These are phyloP conservation scores for Melampsora occidentalis DNA, from an alignment of 1,284 basidiomycete genomes.

Conservation along the genomic window DNA sequence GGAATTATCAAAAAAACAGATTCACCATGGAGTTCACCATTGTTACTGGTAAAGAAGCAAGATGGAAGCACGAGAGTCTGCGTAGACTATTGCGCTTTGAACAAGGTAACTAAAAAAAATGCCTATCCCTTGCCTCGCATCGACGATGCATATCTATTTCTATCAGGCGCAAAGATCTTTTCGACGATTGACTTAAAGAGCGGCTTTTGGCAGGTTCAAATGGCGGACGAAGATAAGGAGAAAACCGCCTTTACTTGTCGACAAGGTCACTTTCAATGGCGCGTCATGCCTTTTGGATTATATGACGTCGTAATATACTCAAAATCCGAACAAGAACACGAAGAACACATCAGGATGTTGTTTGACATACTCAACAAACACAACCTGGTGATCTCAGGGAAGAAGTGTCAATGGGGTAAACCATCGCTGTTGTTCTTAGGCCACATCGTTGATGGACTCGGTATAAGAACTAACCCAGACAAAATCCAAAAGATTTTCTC, in stretches of 20 bases:
- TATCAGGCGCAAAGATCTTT: background rate
- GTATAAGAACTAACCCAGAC: background rate
- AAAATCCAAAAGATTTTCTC: constrained; percentile 7
- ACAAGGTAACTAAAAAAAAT: too few species aligned
- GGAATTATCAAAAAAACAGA: constrained; percentile 4
- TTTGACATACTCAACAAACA: constrained; percentile 8
- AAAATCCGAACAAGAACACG: background rate
- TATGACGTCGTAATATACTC: constrained; percentile 9
- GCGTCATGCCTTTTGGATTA: constrained; percentile 43
- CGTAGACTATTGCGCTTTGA: constrained; percentile 13
- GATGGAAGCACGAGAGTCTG: constrained; percentile 7
- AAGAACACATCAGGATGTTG: background rate
- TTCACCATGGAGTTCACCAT: background rate
- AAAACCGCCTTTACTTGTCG: background rate
- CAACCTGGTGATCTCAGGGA: background rate
- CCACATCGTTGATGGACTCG: background rate
- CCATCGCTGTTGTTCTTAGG: background rate
- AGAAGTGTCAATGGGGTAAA: constrained; percentile 6
- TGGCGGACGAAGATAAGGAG: background rate
- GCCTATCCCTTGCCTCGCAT: too few species aligned
- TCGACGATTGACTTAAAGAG: constrained; percentile 1
- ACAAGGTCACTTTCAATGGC: constrained; percentile 5
- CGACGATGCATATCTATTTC: background rate
- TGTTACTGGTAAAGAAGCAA: constrained; percentile 12
- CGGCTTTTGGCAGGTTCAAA: constrained; percentile 6